Evolutionary conservation across 176 grass and related monocot species (phyloP).

Genomic region (Oryza rufipogon): DNA sequence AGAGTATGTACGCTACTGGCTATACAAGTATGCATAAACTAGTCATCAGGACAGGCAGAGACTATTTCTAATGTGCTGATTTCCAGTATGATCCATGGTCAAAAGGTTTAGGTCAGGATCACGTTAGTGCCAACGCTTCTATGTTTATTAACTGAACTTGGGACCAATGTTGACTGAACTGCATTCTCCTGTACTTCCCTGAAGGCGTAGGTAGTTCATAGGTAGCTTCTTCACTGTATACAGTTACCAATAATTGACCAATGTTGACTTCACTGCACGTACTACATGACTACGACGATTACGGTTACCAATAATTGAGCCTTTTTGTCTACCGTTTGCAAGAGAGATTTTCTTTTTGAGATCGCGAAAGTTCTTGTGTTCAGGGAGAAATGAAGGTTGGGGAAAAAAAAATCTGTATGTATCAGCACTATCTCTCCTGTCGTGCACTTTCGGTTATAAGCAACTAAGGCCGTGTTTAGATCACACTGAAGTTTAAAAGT

Average conservation of each 20-base stretch:
- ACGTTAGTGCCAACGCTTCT: background rate
- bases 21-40: background rate
- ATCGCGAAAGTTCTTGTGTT: background rate
- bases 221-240: background rate
- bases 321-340: background rate
- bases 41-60: background rate
- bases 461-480: no score
- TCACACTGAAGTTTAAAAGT: no score
- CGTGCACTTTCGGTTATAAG: background rate
- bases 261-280: no score
- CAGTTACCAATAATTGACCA: no score
- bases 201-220: background rate
- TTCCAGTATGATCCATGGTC: constrained; percentile 24
- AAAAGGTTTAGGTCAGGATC: constrained; percentile 38
- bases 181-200: background rate
- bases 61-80: background rate
- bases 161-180: constrained; percentile 30
- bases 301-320: background rate
- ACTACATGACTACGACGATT: background rate
- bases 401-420: background rate
- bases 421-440: background rate
- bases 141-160: constrained; percentile 26
- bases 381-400: no score
- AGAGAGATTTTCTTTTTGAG: background rate
- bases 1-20: no score